Conservation (phyloP, 2,329 filamentous ascomycete species). For the Ustulina deusta region DNA sequence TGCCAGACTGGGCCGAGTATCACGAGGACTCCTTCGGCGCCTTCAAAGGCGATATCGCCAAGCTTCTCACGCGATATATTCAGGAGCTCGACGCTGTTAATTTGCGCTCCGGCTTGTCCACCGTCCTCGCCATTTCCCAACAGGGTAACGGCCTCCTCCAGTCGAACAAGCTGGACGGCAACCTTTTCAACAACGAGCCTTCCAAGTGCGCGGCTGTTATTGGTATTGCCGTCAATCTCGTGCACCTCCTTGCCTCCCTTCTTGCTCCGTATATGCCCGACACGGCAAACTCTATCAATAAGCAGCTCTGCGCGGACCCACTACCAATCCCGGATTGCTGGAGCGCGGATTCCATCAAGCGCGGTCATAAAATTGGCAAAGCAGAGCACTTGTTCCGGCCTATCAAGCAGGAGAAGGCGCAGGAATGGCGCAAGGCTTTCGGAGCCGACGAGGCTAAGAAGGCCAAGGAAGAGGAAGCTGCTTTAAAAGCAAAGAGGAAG, state of each 20-base stretch:
- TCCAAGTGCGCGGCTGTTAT: constrained; percentile 36
- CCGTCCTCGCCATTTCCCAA: constrained; percentile 32
- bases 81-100: constrained; percentile 34
- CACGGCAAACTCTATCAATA: constrained; percentile 32
- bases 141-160: constrained; percentile 34
- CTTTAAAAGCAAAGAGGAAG: constrained; percentile 32
- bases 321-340: constrained; percentile 31
- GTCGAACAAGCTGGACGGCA: constrained; percentile 30
- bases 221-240: constrained; percentile 35
- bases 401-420: constrained; percentile 32
- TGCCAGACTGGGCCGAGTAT: constrained; percentile 32
- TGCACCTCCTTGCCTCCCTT: constrained; percentile 33
- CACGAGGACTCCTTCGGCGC: constrained; percentile 26
- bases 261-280: constrained; percentile 35
- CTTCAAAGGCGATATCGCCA: constrained; percentile 25
- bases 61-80: constrained; percentile 35
- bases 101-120: constrained; percentile 32
- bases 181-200: constrained; percentile 28
- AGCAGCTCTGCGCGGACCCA: constrained; percentile 30
- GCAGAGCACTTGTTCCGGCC: constrained; percentile 31
- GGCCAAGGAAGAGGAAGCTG: constrained; percentile 34
- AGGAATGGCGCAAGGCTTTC: constrained; percentile 34
- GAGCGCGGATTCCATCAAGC: constrained; percentile 33
- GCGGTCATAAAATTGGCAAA: constrained; percentile 31
- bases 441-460: constrained; percentile 34